Conservation (phyloP, 257 asterid species). For the Ocimum tenuiflorum region DNA sequence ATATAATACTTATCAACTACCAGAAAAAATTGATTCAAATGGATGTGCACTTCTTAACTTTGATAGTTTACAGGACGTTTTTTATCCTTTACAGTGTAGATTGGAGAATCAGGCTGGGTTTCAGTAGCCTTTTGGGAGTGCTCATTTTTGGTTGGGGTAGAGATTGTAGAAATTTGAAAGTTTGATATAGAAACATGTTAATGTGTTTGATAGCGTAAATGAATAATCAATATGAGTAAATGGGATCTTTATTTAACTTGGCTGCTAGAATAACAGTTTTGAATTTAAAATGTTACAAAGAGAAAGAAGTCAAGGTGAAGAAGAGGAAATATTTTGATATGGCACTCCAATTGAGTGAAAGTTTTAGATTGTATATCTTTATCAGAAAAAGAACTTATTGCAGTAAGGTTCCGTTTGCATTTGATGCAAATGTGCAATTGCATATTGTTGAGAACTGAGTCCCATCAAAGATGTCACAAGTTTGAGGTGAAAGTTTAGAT, state of each 20-base stretch:
- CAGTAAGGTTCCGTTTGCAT: constrained; percentile 5
- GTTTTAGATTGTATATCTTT: background rate
- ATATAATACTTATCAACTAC: background rate
- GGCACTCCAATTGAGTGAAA: background rate
- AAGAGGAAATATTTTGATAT: background rate
- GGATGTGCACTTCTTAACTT: background rate
- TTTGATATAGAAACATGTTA: background rate
- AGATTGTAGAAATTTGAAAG: background rate
- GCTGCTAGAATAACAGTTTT: background rate
- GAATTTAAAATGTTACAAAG: background rate
- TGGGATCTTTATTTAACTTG: background rate
- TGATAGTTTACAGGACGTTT: background rate
- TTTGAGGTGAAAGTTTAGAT: constrained; percentile 16
- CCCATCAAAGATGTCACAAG: background rate
- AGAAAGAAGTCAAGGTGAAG: background rate
- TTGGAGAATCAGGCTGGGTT: background rate
- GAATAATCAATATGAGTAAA: background rate
- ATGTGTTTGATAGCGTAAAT: background rate
- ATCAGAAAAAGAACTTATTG: background rate
- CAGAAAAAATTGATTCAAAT: constrained; percentile 1
- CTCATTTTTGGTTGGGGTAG: background rate
- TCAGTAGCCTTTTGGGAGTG: background rate
- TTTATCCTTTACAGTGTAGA: background rate
- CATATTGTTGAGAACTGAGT: constrained; percentile 1
- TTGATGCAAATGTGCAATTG: background rate